Base-by-base conservation (phyloP, 768 basidiomycete genomes). In the Gyrodon lividus region DNA sequence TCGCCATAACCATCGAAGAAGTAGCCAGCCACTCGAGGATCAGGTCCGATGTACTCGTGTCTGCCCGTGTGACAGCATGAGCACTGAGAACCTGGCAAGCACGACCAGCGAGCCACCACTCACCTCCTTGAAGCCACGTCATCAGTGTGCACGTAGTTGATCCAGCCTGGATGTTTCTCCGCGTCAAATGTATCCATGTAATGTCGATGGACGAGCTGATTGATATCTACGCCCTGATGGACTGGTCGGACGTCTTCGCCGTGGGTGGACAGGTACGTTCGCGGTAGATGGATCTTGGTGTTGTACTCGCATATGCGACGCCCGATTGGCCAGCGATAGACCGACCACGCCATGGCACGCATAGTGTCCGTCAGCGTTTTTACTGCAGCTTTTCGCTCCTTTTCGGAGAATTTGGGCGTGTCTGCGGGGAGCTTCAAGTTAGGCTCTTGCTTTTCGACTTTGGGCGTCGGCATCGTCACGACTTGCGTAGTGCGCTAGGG, bases 1-100 rank as follows among this genome's bases (percentile, higher is more conserved):
- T 75, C 72, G 8, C 74, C 75, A 24, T 61, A 58, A 2, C 58
- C 51, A 51, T 76, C 75, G 7, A 69, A 59, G 26, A 55, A 65
- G 54, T 73, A 77, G 6, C 75, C 75, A 8, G 71, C 76, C 6
- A 76, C 69, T 17, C 74, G 66, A 26, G 76, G 74, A 58, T 72
- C 73, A 3, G 75, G 74, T 1, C 76, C 74, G 9, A 77, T 61
- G 55, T 70, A 74, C 55, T 77, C 76, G 49, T 77, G 74, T 46
- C 75, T 77, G 44, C 39, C n/a, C n/a, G n/a, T n/a, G n/a, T n/a
- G 9, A 22, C 19, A 48, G 12, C 10, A 43, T 9, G 31, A 24
- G 23, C 22, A 16, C 16, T 9, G 31, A 24, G 23, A 31, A 16
- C 16, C 7, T 4, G 22, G 7, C 33, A 24, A 3, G 26, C 37